Evolutionary conservation across 2,329 filamentous ascomycete genomes (phyloP).

Genomic region (Ceratocystis eucalypticola): DNA sequence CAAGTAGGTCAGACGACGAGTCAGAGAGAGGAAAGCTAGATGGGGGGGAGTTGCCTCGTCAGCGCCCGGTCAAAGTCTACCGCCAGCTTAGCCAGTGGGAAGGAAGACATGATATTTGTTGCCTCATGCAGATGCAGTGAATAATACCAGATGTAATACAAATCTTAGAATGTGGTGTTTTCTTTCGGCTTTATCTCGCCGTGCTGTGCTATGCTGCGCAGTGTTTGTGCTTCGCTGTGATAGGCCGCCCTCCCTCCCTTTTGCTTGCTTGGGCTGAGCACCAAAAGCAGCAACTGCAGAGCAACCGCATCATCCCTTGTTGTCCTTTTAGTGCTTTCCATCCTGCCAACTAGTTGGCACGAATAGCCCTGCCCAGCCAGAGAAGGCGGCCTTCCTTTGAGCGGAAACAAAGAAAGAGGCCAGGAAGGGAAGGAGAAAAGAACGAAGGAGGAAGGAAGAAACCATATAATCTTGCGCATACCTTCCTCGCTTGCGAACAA

Average conservation of each 20-base stretch:
- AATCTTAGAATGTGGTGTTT: not conserved
- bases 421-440: not conserved
- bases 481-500: constrained; percentile 1
- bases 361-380: not conserved
- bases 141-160: not conserved
- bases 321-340: not conserved
- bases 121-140: not conserved
- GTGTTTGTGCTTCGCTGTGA: not conserved
- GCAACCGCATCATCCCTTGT: not conserved
- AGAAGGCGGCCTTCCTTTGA: not conserved
- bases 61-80: too few species aligned
- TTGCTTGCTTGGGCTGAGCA: not conserved
- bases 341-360: not conserved
- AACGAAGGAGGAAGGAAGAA: not conserved
- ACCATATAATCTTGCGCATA: constrained; percentile 9
- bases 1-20: not conserved
- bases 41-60: too few species aligned
- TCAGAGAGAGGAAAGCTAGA: not conserved
- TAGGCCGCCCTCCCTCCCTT: not conserved
- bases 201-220: not conserved
- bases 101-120: not conserved
- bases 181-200: not conserved
- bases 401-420: not conserved
- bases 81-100: not conserved
- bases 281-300: not conserved